Evolutionary conservation across 768 basidiomycete genomes (phyloP), one percentile per base, ranked within the genome.

Genomic region (Macrolepiota albuminosa): DNA sequence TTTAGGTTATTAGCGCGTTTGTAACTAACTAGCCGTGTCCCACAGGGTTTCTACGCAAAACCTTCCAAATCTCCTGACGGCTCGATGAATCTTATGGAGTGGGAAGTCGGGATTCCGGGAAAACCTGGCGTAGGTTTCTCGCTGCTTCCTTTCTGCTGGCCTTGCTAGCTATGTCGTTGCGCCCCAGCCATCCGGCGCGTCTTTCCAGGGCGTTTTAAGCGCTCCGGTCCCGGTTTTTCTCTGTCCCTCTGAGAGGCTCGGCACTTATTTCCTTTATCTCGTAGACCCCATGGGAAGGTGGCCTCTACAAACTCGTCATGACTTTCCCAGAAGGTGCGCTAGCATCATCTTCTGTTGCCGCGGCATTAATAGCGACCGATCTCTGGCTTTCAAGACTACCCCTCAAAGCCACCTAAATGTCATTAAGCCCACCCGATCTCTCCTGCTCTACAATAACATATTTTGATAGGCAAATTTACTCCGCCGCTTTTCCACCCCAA

Each of bases 91-190:
- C 79, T 99, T 51, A 86, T 98, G 85, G 87, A 93, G 71, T 99
- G 97, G 97, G 97, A 98, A 71, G 95, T 97, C 2, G 97, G 97
- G 26, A 98, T 99, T 66, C 97, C 97, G 18, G 97, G 97, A 33
- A 98, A 97, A 76, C 63, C 81, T 52, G 81, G 81, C 61, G 97
- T 97, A 74, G 75, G 91, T 82, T 36, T 51, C 43, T 51, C 43
- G 57, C 57, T 26, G 18, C 58, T 65, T 43, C 49, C 34, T 21
- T 31, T 39, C 16, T 43, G 14, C 24, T 29, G 29, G 33, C 11
- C 33, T n/a, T 43, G 14, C 24, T 29, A 34, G 33, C 11, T 31
- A 6, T 43, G 16, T 49, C 46, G 18, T 37, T 31, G 50, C 40
- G 33, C 34, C 14, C 48, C 46, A 61, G 29, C 49, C 43, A 34